Conservation (phyloP, 495 filamentous ascomycete species). For the Aspergillus ostianus region DNA sequence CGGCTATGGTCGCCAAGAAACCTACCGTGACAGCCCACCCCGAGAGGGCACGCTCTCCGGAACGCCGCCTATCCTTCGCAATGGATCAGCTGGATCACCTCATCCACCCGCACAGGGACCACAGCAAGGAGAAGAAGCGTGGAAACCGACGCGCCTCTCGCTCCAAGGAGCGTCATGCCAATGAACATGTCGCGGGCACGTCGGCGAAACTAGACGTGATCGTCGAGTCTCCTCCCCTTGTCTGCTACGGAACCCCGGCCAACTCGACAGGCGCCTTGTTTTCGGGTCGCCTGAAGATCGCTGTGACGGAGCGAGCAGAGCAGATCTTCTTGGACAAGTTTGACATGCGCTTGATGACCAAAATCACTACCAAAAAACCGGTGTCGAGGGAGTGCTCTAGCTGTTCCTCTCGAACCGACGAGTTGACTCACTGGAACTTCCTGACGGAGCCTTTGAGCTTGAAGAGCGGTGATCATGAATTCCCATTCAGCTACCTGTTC, state of each 20-base stretch:
- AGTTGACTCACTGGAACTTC: constrained; percentile 77
- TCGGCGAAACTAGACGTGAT: constrained; percentile 66
- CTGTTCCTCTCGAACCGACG: constrained; percentile 66
- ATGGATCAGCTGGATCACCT: constrained; percentile 48
- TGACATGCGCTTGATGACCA: constrained; percentile 64
- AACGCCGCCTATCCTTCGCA: constrained; percentile 43
- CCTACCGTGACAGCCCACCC: constrained; percentile 21
- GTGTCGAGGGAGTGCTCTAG: constrained; percentile 73
- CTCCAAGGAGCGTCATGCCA: constrained; percentile 38
- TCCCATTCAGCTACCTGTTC: constrained; percentile 89
- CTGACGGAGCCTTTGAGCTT: constrained; percentile 65
- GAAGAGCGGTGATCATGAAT: constrained; percentile 65
- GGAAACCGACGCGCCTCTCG: constrained; percentile 36
- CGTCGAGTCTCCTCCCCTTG: constrained; percentile 86
- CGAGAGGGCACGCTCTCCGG: constrained; percentile 40
- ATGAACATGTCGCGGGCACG: constrained; percentile 28
- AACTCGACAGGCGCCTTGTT: constrained; percentile 83
- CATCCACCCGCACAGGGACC: constrained; percentile 45
- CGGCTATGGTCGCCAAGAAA: constrained; percentile 32
- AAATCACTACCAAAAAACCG: constrained; percentile 72
- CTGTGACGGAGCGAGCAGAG: constrained; percentile 55
- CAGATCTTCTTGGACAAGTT: constrained; percentile 66
- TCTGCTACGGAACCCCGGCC: constrained; percentile 74
- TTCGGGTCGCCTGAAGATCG: constrained; percentile 77
- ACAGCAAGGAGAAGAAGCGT: constrained; percentile 45